These are phyloP conservation scores for Cerioporus squamosus DNA, from an alignment of 1,284 basidiomycete genomes.

Conservation along the genomic window DNA sequence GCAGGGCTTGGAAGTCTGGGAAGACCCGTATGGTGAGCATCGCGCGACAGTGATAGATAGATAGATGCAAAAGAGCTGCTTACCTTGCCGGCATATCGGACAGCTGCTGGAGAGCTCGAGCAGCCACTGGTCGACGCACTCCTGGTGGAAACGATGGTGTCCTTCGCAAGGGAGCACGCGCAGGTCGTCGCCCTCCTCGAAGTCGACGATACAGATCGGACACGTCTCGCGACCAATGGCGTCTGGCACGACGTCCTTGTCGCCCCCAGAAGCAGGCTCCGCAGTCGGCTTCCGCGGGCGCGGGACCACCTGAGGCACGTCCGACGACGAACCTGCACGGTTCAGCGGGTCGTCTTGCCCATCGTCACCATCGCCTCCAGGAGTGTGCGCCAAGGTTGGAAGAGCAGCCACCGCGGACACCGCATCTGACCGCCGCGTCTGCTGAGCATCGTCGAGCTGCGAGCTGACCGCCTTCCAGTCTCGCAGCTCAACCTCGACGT, in stretches of 20 bases:
- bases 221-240: conserved; percentile 84
- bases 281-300: conserved; percentile 16
- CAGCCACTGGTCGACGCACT: conserved; percentile 86
- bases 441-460: conserved; percentile 9
- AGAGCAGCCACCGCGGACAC: background rate
- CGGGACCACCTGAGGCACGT: conserved; percentile 16
- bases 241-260: conserved; percentile 55
- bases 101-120: conserved; percentile 89
- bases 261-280: conserved; percentile 11
- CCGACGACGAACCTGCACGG: conserved; percentile 18
- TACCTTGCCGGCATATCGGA: conserved; percentile 89
- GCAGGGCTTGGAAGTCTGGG: conserved; percentile 53
- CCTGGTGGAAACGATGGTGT: conserved; percentile 86
- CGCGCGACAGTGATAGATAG: no score
- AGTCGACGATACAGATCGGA: conserved; percentile 93
- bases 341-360: conserved; percentile 6
- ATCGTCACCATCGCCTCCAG: background rate
- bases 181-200: conserved; percentile 90
- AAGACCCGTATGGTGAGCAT: no score
- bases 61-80: conserved; percentile 21
- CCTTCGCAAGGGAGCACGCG: conserved; percentile 89
- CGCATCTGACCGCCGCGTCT: background rate
- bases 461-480: conserved; percentile 15
- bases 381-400: conserved; percentile 1
- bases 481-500: conserved; percentile 20